Evolutionary conservation across 768 basidiomycete species (phyloP).

Genomic region (Trametes villosa): DNA sequence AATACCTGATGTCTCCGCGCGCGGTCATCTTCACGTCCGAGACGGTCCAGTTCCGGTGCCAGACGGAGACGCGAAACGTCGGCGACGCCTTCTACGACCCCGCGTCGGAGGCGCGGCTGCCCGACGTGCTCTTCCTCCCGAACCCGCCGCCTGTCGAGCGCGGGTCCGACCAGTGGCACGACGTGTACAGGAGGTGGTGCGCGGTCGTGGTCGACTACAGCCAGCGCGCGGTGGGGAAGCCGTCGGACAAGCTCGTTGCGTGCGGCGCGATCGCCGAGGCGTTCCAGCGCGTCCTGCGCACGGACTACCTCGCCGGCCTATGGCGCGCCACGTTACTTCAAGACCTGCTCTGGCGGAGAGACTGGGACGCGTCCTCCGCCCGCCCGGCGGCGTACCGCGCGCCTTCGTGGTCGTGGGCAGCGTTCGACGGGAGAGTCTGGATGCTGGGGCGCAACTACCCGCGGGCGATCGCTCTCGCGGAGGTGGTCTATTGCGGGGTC

Average conservation of each 20-base stretch:
- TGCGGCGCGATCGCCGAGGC: constrained; percentile 15
- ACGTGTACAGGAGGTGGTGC: not conserved
- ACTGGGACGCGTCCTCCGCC: not conserved
- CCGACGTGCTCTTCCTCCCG: not conserved
- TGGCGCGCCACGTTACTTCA: constrained; percentile 5
- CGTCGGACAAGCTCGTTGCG: constrained; percentile 17
- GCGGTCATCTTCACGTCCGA: too few relatives aligned
- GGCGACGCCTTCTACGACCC: too few relatives aligned
- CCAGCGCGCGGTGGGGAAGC: constrained; percentile 4
- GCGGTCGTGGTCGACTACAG: constrained; percentile 11
- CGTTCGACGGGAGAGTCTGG: constrained; percentile 11
- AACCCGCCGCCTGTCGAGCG: too few relatives aligned
- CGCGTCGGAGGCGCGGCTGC: too few relatives aligned
- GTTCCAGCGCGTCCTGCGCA: constrained; percentile 8
- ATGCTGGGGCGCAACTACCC: not conserved
- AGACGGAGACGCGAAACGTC: too few relatives aligned
- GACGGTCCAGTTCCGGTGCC: too few relatives aligned
- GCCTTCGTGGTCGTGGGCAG: constrained; percentile 21
- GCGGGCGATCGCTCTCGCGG: not conserved
- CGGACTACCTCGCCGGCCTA: constrained; percentile 16
- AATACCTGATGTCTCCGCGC: too few relatives aligned
- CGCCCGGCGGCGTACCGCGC: not conserved
- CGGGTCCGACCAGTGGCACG: not conserved
- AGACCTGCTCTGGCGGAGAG: constrained; percentile 16
- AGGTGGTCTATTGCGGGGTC: not conserved